These are phyloP conservation scores for Alternaria gansuensis DNA, from an alignment of 2,329 filamentous ascomycete genomes.

Conservation along the genomic window DNA sequence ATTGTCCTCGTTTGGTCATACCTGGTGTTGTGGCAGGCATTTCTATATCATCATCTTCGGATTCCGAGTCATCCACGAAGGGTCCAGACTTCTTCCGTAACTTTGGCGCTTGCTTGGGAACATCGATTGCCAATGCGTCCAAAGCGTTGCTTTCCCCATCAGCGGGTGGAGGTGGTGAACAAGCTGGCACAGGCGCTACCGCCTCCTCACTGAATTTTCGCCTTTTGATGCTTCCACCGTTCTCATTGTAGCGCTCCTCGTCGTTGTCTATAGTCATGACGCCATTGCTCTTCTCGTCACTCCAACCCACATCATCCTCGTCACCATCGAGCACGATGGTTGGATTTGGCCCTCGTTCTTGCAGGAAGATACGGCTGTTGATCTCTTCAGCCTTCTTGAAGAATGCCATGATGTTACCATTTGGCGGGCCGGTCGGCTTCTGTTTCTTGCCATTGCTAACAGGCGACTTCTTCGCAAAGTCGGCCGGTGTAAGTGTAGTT, in stretches of 20 bases:
- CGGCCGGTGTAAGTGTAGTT: conserved; percentile 46
- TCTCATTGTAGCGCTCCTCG: conserved; percentile 56
- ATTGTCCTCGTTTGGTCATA: conserved; percentile 30
- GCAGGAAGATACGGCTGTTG: conserved; percentile 50
- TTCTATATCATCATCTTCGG: conserved; percentile 57
- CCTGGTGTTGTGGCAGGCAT: conserved; percentile 29
- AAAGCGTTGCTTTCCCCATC: conserved; percentile 19
- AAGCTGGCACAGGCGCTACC: conserved; percentile 52
- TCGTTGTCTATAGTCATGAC: conserved; percentile 30
- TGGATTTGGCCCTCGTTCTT: conserved; percentile 40
- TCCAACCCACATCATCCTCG: conserved; percentile 45
- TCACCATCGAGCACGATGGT: conserved; percentile 32
- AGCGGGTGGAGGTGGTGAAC: conserved; percentile 40
- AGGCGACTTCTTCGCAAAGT: conserved; percentile 45
- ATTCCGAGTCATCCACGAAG: conserved; percentile 76
- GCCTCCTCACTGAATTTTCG: conserved; percentile 50
- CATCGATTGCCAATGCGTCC: conserved; percentile 16
- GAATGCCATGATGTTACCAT: conserved; percentile 63
- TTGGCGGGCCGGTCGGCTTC: conserved; percentile 54
- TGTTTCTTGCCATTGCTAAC: conserved; percentile 50
- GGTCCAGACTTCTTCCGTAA: conserved; percentile 61
- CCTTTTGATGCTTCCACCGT: conserved; percentile 54
- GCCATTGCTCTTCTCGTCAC: conserved; percentile 35
- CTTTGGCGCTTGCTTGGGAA: conserved; percentile 22
- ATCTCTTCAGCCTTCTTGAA: conserved; percentile 62